Conservation (phyloP, 495 filamentous ascomycete species). For the Talaromyces borbonicus region DNA sequence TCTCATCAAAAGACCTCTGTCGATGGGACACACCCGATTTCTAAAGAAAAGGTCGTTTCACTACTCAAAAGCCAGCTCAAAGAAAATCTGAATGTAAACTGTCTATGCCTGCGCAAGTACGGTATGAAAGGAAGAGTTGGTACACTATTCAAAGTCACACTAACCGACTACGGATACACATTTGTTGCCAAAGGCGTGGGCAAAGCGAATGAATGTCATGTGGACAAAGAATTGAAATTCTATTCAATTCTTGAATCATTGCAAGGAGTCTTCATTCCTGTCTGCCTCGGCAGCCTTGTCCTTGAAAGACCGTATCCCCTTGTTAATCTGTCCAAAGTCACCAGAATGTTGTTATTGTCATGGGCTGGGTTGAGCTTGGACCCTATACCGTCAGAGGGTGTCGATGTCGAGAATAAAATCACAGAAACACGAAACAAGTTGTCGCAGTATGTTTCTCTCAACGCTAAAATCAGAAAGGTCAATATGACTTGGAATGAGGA, state of each 20-base stretch:
- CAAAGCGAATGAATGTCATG: not conserved
- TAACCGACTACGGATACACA: not conserved
- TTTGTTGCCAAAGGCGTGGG: conserved; percentile 1
- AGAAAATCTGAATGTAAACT: not conserved
- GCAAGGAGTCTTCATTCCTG: not conserved
- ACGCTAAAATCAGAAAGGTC: conserved; percentile 25
- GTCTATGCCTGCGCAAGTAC: not conserved
- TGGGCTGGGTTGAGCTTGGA: not conserved
- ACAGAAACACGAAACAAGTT: not conserved
- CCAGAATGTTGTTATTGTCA: not conserved
- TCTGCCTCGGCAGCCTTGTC: not conserved
- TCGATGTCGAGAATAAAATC: not conserved
- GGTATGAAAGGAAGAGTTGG: not conserved
- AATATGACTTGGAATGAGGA: no score
- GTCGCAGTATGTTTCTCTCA: conserved; percentile 5
- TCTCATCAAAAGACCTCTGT: not conserved
- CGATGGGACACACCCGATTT: not conserved
- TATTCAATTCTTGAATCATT: not conserved
- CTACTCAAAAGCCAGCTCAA: not conserved
- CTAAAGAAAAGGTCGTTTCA: not conserved
- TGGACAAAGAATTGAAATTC: not conserved
- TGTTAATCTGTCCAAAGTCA: not conserved
- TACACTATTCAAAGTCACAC: not conserved
- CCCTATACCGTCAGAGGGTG: not conserved
- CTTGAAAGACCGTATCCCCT: not conserved